phyloP scores from a whole-genome alignment of 2,329 filamentous ascomycete genomes.

The Fusarium hostae region DNA sequence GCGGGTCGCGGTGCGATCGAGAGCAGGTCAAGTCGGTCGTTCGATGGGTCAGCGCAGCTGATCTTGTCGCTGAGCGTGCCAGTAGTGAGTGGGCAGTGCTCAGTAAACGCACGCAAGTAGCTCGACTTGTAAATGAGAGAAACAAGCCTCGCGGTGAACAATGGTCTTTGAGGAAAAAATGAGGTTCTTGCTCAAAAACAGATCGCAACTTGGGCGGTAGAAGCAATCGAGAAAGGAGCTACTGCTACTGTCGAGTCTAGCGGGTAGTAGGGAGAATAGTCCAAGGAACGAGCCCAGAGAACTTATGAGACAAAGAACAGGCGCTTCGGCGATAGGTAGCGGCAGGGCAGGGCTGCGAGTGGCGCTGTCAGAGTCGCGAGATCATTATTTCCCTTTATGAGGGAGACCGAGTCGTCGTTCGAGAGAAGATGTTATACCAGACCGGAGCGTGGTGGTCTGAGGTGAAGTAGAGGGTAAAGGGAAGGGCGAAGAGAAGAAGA shows the following conservation, averaged over 20 bases:
- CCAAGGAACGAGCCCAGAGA: slow-evolving; percentile 40
- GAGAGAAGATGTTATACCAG: slow-evolving; percentile 35
- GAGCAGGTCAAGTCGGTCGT: slow-evolving; percentile 37
- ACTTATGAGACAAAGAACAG: slow-evolving; percentile 49
- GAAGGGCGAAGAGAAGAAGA: slow-evolving; percentile 25
- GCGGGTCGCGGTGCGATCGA: slow-evolving; percentile 33
- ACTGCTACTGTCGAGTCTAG: slow-evolving; percentile 42
- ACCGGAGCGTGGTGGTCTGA: slow-evolving; percentile 19
- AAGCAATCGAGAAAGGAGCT: slow-evolving; percentile 33
- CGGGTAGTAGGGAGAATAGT: slow-evolving; percentile 41
- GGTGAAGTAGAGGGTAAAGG: slow-evolving; percentile 18
- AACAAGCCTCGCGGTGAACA: slow-evolving; percentile 16
- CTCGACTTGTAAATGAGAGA: slow-evolving; percentile 24
- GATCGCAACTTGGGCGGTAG: slow-evolving; percentile 20
- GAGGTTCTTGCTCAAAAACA: slow-evolving; percentile 13
- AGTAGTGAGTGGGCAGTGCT: slow-evolving; percentile 28
- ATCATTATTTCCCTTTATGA: slow-evolving; percentile 43
- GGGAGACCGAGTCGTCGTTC: slow-evolving; percentile 38
- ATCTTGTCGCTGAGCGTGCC: slow-evolving; percentile 41
- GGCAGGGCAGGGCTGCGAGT: slow-evolving; percentile 40
- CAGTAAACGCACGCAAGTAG: slow-evolving; percentile 25
- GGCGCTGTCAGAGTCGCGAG: slow-evolving; percentile 45
- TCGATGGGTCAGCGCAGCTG: slow-evolving; percentile 46
- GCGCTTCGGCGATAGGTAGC: slow-evolving; percentile 44
- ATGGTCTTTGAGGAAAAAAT: not conserved